Percentiles rank a stretch among this genome's conserved stretches.
These are phyloP conservation scores for Phytophthora sp. DNA, from an alignment of 352 stramenopile species.

Conservation along the genomic window DNA sequence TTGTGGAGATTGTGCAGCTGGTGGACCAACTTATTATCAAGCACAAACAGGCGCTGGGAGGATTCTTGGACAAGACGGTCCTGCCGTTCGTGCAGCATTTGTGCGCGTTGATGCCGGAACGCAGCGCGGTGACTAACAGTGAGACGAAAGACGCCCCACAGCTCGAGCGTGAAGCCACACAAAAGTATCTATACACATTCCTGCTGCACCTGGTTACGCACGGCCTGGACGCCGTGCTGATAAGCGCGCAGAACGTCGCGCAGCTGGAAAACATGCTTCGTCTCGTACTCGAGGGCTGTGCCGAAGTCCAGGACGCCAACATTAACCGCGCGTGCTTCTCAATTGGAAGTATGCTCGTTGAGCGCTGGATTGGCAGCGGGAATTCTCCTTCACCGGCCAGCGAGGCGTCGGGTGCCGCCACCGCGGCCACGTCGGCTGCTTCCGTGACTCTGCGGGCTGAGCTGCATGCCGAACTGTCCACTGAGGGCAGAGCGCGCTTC, in stretches of 20 bases:
- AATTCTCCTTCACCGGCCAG: constrained; percentile 32
- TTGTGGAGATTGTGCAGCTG: constrained; percentile 85
- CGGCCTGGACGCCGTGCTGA: constrained; percentile 68
- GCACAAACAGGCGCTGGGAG: constrained; percentile 72
- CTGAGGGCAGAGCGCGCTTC: constrained; percentile 53
- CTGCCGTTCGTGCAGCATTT: constrained; percentile 80
- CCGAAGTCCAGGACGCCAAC: constrained; percentile 67
- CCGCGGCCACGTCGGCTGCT: constrained; percentile 25
- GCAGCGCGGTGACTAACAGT: constrained; percentile 44
- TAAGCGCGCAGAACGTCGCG: constrained; percentile 66
- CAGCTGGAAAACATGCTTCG: constrained; percentile 73
- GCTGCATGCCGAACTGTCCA: constrained; percentile 29
- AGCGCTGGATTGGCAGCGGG: constrained; percentile 60
- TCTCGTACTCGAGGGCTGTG: constrained; percentile 73
- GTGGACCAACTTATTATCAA: constrained; percentile 89
- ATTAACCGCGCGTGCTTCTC: constrained; percentile 83
- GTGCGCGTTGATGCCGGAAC: constrained; percentile 68
- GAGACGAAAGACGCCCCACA: constrained; percentile 78
- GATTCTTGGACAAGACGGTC: constrained; percentile 69
- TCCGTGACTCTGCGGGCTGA: constrained; percentile 39
- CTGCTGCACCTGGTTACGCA: constrained; percentile 76
- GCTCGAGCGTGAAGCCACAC: constrained; percentile 76
- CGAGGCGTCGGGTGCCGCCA: constrained; percentile 23
- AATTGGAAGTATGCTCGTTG: constrained; percentile 70
- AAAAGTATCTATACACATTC: constrained; percentile 87